Evolutionary conservation across 2,329 filamentous ascomycete genomes (phyloP), one percentile per base, ranked within the genome.

Genomic region (Dactylonectria estremocensis): DNA sequence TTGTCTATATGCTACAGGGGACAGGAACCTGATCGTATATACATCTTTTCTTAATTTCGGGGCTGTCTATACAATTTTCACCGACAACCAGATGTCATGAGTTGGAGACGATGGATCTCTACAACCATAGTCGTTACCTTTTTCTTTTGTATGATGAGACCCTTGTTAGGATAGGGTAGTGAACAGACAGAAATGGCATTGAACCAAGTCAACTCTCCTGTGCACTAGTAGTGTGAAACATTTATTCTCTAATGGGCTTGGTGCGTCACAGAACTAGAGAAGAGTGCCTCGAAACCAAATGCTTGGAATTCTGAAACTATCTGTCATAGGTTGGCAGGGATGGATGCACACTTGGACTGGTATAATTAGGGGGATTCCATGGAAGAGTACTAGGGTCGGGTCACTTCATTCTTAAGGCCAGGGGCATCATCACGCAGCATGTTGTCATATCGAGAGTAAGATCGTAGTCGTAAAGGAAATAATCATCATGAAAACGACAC

Each of bases 401-500:
- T 37, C 10, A 13, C 3, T 53, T 53, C 31, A 35, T 6, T 53
- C 20, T 5, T 18, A 35, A n/a, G 33, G 31, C 35, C 33, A 28
- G 18, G 31, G 31, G 20, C 8, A 20, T 22, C 14, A 14, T 57
- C 58, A 61, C 57, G 31, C 18, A 48, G 24, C 31, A 57, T n/a
- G 10, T 9, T 28, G 8, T 13, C 53, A 66, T 28, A 28, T 53
- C 3, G 13, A 40, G 37, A 11, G 16, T 48, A 50, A 18, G 45
- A 52, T 22, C 55, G 35, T 53, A 58, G 24, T 66, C 57, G 22
- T 65, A 61, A 72, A 61, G 45, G 64, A 69, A 71, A 77, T 74
- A 66, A 67, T 78, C 73, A 77, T 80, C 75, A 78, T 80, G 69
- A 76, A 75, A 79, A 76, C 73, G 72, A 79, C 77, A 77, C 79